These are phyloP conservation scores for Phytophthora hibernalis DNA, from an alignment of 352 stramenopile species.

Conservation along the genomic window DNA sequence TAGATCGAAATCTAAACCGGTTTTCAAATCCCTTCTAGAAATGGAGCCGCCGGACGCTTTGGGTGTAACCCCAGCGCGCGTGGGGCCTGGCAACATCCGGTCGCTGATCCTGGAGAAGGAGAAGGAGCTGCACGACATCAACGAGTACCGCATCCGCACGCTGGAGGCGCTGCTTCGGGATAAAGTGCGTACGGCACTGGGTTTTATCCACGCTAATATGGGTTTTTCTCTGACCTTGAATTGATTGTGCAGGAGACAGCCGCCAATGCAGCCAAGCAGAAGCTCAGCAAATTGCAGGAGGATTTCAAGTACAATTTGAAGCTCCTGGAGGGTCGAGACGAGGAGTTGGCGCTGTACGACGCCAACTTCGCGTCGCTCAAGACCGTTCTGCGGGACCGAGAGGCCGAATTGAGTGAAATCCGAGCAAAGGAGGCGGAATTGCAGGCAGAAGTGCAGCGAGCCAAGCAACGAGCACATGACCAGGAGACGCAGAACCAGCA, in stretches of 20 bases:
- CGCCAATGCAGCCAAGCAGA: slow-evolving; percentile 62
- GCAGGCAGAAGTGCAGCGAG: slow-evolving; percentile 55
- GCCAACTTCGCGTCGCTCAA: slow-evolving; percentile 85
- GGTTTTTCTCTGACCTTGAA: slow-evolving; percentile 3
- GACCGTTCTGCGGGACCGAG: slow-evolving; percentile 73
- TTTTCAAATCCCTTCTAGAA: no score
- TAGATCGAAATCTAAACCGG: no score
- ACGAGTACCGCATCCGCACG: slow-evolving; percentile 90
- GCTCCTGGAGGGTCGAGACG: slow-evolving; percentile 90
- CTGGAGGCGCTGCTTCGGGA: slow-evolving; percentile 81
- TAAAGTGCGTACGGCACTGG: slow-evolving; percentile 55
- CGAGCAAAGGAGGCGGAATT: slow-evolving; percentile 64
- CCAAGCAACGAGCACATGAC: slow-evolving; percentile 49
- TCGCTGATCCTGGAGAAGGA: slow-evolving; percentile 92
- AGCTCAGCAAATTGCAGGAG: slow-evolving; percentile 89
- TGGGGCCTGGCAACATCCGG: slow-evolving; percentile 76
- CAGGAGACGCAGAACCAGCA: slow-evolving; percentile 67
- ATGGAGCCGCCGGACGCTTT: no score
- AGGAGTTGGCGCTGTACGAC: slow-evolving; percentile 91
- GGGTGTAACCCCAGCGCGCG: slow-evolving; percentile 2
- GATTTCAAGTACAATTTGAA: slow-evolving; percentile 96
- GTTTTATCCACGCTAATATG: neutral
- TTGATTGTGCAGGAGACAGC: slow-evolving; percentile 42
- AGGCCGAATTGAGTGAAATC: slow-evolving; percentile 73
- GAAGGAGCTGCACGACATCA: slow-evolving; percentile 93